phyloP scores from a whole-genome alignment of 2,329 filamentous ascomycete species.

The Fusarium sambucinum region DNA sequence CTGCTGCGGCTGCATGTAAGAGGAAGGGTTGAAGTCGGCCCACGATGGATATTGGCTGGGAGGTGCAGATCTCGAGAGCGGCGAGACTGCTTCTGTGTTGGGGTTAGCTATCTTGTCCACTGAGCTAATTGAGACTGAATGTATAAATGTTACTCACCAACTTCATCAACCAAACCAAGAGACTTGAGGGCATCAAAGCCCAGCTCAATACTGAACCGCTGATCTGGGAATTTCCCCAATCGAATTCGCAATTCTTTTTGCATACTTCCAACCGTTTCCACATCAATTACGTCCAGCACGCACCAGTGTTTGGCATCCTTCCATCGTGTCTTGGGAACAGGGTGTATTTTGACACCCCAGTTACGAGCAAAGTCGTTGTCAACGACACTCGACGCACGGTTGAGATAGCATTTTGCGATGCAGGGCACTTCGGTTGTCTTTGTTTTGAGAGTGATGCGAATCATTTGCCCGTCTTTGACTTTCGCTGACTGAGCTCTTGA shows the following conservation, averaged over 20 bases:
- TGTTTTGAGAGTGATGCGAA: slow-evolving; percentile 33
- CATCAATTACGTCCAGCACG: slow-evolving; percentile 31
- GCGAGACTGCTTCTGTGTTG: slow-evolving; percentile 5
- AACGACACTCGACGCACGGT: slow-evolving; percentile 13
- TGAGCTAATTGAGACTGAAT: neutral
- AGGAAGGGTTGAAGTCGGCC: neutral
- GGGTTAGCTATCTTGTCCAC: slow-evolving; percentile 6
- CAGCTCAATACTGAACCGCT: slow-evolving; percentile 22
- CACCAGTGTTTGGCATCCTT: slow-evolving; percentile 28
- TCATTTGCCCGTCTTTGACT: slow-evolving; percentile 36
- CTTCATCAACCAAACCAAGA: slow-evolving; percentile 26
- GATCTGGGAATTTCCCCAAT: slow-evolving; percentile 26
- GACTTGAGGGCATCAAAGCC: slow-evolving; percentile 25
- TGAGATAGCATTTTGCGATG: slow-evolving; percentile 36
- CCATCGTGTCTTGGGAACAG: slow-evolving; percentile 23
- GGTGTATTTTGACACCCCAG: slow-evolving; percentile 15
- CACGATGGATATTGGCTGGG: slow-evolving; percentile 28
- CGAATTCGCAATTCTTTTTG: slow-evolving; percentile 18
- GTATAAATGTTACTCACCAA: slow-evolving; percentile 25
- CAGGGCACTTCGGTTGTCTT: slow-evolving; percentile 27
- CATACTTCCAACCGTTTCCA: slow-evolving; percentile 36
- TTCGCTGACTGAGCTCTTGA: slow-evolving; percentile 15
- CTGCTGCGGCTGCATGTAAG: slow-evolving; percentile 12
- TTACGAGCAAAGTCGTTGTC: slow-evolving; percentile 32
- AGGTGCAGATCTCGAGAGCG: slow-evolving; percentile 26